Evolutionary conservation across 441 rosid species (phyloP), one percentile per base, ranked within the genome.

Genomic region (Populus trichocarpa): DNA sequence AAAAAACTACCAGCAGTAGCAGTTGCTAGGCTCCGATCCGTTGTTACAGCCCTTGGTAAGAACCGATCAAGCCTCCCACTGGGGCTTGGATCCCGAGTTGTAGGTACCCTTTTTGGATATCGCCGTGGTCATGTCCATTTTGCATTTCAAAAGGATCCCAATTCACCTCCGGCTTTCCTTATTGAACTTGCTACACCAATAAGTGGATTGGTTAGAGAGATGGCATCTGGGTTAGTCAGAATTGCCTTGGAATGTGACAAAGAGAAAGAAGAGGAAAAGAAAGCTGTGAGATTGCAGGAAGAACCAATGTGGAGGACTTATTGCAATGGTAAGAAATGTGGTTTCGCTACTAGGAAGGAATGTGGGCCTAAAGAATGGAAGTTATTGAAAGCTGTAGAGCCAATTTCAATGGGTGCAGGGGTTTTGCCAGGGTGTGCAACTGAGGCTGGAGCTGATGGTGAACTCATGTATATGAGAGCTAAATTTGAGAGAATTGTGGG

Each of bases 371-470:
- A 88, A 78, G 98, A 94, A 72, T 85, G 87, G 83, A 93, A 84
- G 80, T 88, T 96, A 35, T 74, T 96, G 82, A 96, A 90, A 78
- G 91, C 95, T 5, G 89, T 96, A 12, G 98, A 94, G 86, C 92
- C 92, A 74, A 91, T 96, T 77, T 94, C 99, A 14, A 96, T 89
- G 96, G 99, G 99, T 0, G 98, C 99, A 4, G 98, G 99, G 26
- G 99, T 96, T 46, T 83, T 96, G 83, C 99, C 99, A 86, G 2
- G 78, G 14, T 20, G 84, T 32, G 33, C 66, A 32, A 32, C 33
- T 32, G 5, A 32, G 33, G 33, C 33, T 32, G 33, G 33, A 3
- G 83, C 46, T 20, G 92, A 77, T 40, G 89, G 89, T 40, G 97
- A 94, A 25, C 40, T 94, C 64, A 93, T 94, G 95, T 94, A 93